Conservation (phyloP, 2,329 filamentous ascomycete species). For the Diplodia scrobiculata region DNA sequence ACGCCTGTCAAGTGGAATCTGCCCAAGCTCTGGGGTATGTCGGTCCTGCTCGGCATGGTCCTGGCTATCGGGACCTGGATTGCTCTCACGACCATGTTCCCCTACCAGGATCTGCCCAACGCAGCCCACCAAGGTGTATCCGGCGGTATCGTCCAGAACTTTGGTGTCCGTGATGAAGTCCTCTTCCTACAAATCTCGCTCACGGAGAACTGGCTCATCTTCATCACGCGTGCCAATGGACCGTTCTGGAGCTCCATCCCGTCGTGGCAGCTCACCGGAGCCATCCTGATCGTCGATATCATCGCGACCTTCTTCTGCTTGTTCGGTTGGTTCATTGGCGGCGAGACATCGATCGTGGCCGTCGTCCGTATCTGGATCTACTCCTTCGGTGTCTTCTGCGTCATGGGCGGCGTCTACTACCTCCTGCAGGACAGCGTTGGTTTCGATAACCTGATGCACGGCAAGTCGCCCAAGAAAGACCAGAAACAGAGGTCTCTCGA, state of each 20-base stretch:
- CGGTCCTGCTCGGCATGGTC: slow-evolving; percentile 76
- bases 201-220: slow-evolving; percentile 95
- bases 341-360: slow-evolving; percentile 74
- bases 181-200: slow-evolving; percentile 88
- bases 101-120: slow-evolving; percentile 39
- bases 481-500: slow-evolving; percentile 82
- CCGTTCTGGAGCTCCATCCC: slow-evolving; percentile 89
- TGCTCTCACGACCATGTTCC: slow-evolving; percentile 81
- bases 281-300: slow-evolving; percentile 79
- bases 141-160: slow-evolving; percentile 88
- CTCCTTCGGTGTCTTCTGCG: slow-evolving; percentile 84
- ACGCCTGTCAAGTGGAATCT: slow-evolving; percentile 93
- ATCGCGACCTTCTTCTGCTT: slow-evolving; percentile 82
- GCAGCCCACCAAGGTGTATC: slow-evolving; percentile 57
- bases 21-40: slow-evolving; percentile 92
- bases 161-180: slow-evolving; percentile 77
- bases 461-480: slow-evolving; percentile 78
- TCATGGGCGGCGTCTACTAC: slow-evolving; percentile 78
- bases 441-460: slow-evolving; percentile 93
- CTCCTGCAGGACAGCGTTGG: slow-evolving; percentile 75
- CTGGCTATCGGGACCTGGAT: slow-evolving; percentile 86
- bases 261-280: slow-evolving; percentile 78
- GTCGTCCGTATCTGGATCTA: slow-evolving; percentile 90
- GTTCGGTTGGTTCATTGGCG: slow-evolving; percentile 77
- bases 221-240: slow-evolving; percentile 90